phyloP scores from a whole-genome alignment of 441 rosid genomes.

The Dalechampia spathulata region DNA sequence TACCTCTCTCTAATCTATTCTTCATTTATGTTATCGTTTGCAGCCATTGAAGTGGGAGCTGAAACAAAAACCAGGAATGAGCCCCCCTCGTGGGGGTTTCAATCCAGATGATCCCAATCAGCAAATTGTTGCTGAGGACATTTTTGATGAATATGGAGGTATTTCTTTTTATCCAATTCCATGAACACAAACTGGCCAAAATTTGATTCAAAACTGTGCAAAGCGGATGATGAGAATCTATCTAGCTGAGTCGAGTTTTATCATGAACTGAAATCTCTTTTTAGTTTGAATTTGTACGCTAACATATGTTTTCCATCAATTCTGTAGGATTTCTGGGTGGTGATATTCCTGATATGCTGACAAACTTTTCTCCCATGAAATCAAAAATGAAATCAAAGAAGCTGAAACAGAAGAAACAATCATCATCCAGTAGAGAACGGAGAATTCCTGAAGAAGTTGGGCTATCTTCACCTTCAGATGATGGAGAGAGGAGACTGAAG shows the following conservation, averaged over 20 bases:
- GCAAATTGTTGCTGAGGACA: constrained; percentile 94
- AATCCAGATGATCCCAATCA: constrained; percentile 86
- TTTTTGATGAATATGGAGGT: constrained; percentile 97
- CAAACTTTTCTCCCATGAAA: constrained; percentile 39
- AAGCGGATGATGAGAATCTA: no score
- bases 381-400: constrained; percentile 38
- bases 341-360: constrained; percentile 57
- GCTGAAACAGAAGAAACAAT: constrained; percentile 35
- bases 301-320: no score
- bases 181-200: no score
- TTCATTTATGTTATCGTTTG: constrained; percentile 4
- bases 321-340: constrained; percentile 69
- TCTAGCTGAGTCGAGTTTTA: no score
- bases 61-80: constrained; percentile 89
- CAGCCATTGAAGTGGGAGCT: constrained; percentile 97
- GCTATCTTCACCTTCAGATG: constrained; percentile 33
- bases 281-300: no score
- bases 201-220: no score
- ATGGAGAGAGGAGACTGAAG: constrained; percentile 33
- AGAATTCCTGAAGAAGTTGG: constrained; percentile 23
- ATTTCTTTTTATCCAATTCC: constrained; percentile 2
- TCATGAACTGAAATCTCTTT: no score
- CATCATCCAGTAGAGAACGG: constrained; percentile 26
- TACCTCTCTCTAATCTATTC: no score
- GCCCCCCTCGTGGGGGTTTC: constrained; percentile 98